phyloP scores from a whole-genome alignment of 2,329 filamentous ascomycete genomes.

The Knufia fluminis region DNA sequence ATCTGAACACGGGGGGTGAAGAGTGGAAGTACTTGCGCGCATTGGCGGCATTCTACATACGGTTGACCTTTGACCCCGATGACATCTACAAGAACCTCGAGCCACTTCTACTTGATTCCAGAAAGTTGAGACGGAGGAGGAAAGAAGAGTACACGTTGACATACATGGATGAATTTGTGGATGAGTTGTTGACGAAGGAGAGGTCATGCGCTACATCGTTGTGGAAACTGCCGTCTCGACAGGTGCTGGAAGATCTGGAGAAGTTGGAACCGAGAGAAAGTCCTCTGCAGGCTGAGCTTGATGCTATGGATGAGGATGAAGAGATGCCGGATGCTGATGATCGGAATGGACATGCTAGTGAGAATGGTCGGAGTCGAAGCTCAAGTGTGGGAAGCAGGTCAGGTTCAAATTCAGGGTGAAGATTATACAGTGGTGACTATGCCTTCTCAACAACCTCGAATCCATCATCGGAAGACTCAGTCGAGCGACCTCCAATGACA shows the following conservation, averaged over 20 bases:
- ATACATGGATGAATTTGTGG: conserved; percentile 83
- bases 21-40: conserved; percentile 79
- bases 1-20: conserved; percentile 68
- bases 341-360: conserved; percentile 13
- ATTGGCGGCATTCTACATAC: conserved; percentile 85
- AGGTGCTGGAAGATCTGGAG: conserved; percentile 80
- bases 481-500: background rate
- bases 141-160: conserved; percentile 68
- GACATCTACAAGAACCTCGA: conserved; percentile 75
- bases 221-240: conserved; percentile 79
- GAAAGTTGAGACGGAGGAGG: conserved; percentile 72
- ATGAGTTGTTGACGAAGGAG: conserved; percentile 81
- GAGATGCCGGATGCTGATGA: conserved; percentile 14
- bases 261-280: conserved; percentile 77
- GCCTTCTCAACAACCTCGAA: conserved; percentile 1
- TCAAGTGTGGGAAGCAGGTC: conserved; percentile 10
- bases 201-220: conserved; percentile 84
- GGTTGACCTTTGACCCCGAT: conserved; percentile 71
- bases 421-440: conserved; percentile 6
- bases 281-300: conserved; percentile 59
- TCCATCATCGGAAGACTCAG: background rate
- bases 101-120: conserved; percentile 67
- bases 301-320: conserved; percentile 34
- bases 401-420: conserved; percentile 18
- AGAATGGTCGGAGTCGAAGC: conserved; percentile 10